Evolutionary conservation across 2,329 filamentous ascomycete species (phyloP).

Genomic region (Laburnicola sp.): DNA sequence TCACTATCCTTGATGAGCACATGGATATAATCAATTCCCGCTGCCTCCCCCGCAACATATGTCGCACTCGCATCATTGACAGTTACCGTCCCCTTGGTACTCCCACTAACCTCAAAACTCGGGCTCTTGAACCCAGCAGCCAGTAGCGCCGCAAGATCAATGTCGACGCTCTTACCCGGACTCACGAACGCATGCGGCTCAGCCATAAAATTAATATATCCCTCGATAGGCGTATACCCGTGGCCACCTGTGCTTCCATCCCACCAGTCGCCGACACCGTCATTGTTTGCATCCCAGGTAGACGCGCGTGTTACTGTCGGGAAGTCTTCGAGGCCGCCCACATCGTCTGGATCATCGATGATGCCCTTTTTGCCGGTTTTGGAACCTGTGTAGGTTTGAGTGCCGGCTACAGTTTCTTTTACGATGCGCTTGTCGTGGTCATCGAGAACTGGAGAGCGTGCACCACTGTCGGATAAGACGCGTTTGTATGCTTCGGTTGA

Average conservation of each 20-base stretch:
- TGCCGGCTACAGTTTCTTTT: slow-evolving; percentile 35
- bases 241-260: slow-evolving; percentile 38
- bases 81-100: slow-evolving; percentile 8
- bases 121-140: slow-evolving; percentile 19
- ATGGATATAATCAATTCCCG: slow-evolving; percentile 15
- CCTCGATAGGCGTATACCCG: slow-evolving; percentile 39
- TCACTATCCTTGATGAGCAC: slow-evolving; percentile 13
- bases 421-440: slow-evolving; percentile 42
- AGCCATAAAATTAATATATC: slow-evolving; percentile 44
- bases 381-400: slow-evolving; percentile 36
- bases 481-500: slow-evolving; percentile 43
- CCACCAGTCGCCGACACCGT: slow-evolving; percentile 46
- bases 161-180: slow-evolving; percentile 22
- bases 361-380: slow-evolving; percentile 36
- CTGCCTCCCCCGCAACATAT: slow-evolving; percentile 10
- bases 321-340: slow-evolving; percentile 42
- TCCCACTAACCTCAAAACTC: slow-evolving; percentile 14
- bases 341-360: slow-evolving; percentile 41
- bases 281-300: slow-evolving; percentile 39
- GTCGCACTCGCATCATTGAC: slow-evolving; percentile 12
- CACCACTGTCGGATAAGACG: slow-evolving; percentile 41
- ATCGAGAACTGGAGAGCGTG: slow-evolving; percentile 35
- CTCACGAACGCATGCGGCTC: slow-evolving; percentile 39
- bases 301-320: slow-evolving; percentile 26
- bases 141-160: slow-evolving; percentile 28